Conservation (phyloP, 441 rosid genomes). For the Macaranga tanarius region DNA sequence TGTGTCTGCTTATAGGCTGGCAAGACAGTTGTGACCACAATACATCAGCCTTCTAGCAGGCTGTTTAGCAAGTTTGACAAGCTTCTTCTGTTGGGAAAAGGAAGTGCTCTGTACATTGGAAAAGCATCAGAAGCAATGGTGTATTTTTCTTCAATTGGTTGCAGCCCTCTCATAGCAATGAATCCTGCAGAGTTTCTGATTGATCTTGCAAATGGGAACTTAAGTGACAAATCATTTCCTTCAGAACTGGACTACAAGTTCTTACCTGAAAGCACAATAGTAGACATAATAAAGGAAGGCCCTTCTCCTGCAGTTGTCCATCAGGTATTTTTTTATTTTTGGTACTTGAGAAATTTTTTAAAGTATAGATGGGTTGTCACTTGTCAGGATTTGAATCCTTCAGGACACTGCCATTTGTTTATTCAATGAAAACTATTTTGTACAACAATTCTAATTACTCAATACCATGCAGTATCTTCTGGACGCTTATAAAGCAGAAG, state of each 20-base stretch:
- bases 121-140: constrained; percentile 12
- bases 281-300: not conserved
- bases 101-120: constrained; percentile 16
- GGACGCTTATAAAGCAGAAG: constrained; percentile 11
- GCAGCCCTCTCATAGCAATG: constrained; percentile 10
- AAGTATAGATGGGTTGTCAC: not conserved
- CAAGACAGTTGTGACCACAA: constrained; percentile 11
- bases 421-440: not conserved
- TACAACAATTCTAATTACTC: not conserved
- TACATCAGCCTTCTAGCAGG: constrained; percentile 21
- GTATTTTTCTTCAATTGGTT: constrained; percentile 21
- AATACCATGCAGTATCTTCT: constrained; percentile 2
- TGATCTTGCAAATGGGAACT: constrained; percentile 21
- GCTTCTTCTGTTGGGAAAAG: constrained; percentile 16
- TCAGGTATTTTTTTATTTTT: not conserved
- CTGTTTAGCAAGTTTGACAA: constrained; percentile 16
- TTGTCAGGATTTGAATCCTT: not conserved
- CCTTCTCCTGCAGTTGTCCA: constrained; percentile 5
- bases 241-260: not conserved
- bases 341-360: not conserved
- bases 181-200: constrained; percentile 22
- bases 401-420: not conserved
- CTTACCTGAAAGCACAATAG: not conserved
- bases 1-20: not conserved
- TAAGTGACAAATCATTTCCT: constrained; percentile 14